phyloP scores from a whole-genome alignment of 495 filamentous ascomycete species.

The Pseudevernia furfuracea region DNA sequence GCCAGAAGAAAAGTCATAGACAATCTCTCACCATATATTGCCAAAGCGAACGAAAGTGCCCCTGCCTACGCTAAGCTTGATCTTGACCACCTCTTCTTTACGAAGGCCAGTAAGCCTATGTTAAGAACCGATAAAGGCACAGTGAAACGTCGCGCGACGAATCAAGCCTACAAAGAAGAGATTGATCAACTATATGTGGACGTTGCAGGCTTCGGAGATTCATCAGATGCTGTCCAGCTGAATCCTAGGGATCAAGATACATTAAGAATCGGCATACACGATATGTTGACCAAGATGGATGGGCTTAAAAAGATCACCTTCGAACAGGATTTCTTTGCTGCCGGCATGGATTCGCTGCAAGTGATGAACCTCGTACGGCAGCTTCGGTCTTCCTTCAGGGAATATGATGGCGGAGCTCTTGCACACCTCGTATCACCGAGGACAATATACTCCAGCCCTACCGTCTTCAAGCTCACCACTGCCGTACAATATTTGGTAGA shows the following conservation, averaged over 20 bases:
- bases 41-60: neutral
- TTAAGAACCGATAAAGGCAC: neutral
- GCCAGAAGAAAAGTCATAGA: neutral
- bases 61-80: slow-evolving; percentile 3
- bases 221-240: neutral
- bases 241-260: neutral
- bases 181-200: neutral
- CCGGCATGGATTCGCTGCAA: slow-evolving; percentile 9
- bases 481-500: neutral
- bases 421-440: neutral
- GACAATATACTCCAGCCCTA: slow-evolving; percentile 5
- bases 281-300: neutral
- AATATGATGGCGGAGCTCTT: neutral
- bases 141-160: neutral
- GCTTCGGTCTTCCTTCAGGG: neutral
- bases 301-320: neutral
- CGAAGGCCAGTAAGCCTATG: neutral
- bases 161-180: neutral
- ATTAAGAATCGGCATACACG: neutral
- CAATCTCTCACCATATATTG: neutral
- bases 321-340: neutral
- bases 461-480: neutral
- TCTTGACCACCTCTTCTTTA: neutral
- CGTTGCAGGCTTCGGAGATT: neutral
- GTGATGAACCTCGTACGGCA: neutral